Evolutionary conservation across 305 asterid genomes (phyloP).

Genomic region (Vinca major): DNA sequence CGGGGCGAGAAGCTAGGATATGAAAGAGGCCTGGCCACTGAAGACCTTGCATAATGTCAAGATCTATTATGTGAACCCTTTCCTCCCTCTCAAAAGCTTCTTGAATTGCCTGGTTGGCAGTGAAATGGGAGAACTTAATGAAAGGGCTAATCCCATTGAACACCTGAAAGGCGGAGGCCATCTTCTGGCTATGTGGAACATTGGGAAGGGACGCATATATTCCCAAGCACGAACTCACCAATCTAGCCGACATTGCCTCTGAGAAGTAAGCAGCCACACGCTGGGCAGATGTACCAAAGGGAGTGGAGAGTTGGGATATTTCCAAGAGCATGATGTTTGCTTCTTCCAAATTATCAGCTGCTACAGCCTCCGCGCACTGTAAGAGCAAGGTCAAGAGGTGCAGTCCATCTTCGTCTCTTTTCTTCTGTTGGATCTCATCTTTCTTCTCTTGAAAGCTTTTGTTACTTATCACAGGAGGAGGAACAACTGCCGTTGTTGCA

Average conservation of each 20-base stretch:
- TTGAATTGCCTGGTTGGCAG: conserved; percentile 93
- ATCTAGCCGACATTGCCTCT: conserved; percentile 87
- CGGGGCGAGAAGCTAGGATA: conserved; percentile 76
- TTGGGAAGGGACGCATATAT: conserved; percentile 64
- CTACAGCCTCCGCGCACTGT: conserved; percentile 91
- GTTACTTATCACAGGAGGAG: no score
- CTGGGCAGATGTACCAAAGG: conserved; percentile 95
- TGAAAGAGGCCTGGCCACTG: conserved; percentile 98
- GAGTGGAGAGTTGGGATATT: conserved; percentile 82
- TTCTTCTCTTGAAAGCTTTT: conserved; percentile 22
- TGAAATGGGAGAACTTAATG: conserved; percentile 87
- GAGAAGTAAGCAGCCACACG: conserved; percentile 98
- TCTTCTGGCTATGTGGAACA: conserved; percentile 56
- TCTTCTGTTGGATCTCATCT: conserved; percentile 46
- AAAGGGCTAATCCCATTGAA: conserved; percentile 97
- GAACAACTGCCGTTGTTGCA: conserved; percentile 13
- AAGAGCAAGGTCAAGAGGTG: conserved; percentile 64
- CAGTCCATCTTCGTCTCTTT: conserved; percentile 77
- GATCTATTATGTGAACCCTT: conserved; percentile 88
- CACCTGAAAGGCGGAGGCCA: conserved; percentile 81
- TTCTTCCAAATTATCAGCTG: conserved; percentile 67
- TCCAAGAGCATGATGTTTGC: conserved; percentile 73
- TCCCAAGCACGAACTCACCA: conserved; percentile 80
- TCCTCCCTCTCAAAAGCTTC: conserved; percentile 94
- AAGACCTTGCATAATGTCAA: conserved; percentile 93